These are phyloP conservation scores for Trametes sanguinea DNA, from an alignment of 768 basidiomycete genomes.

Conservation along the genomic window DNA sequence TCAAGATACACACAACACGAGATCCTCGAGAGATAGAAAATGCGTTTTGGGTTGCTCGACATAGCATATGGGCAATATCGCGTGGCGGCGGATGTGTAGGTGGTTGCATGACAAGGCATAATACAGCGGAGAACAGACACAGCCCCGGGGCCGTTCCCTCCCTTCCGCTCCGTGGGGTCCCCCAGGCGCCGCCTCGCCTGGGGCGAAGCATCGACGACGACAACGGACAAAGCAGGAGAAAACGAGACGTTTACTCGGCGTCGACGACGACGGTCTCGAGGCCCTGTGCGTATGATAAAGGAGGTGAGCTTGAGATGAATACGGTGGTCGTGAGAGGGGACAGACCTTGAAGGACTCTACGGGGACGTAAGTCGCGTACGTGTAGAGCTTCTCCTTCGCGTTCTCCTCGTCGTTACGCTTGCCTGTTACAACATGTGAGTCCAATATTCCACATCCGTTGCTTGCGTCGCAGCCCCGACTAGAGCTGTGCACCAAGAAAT, in stretches of 20 bases:
- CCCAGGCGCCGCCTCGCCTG: constrained; percentile 13
- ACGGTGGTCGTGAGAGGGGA: not conserved
- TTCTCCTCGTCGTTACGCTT: constrained; percentile 99
- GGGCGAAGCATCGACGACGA: constrained; percentile 15
- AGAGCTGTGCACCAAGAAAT: too few species aligned
- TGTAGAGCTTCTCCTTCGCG: constrained; percentile 97
- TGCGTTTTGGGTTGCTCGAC: constrained; percentile 30
- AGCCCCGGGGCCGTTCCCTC: constrained; percentile 11
- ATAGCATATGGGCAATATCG: constrained; percentile 31
- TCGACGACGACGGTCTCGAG: constrained; percentile 84
- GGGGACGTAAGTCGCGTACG: constrained; percentile 81
- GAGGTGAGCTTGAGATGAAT: constrained; percentile 10
- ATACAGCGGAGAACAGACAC: constrained; percentile 18
- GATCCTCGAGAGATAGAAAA: not conserved
- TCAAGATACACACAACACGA: not conserved
- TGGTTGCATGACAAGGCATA: constrained; percentile 32
- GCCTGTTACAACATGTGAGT: constrained; percentile 46
- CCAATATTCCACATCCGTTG: too few species aligned
- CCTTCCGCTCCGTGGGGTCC: constrained; percentile 17
- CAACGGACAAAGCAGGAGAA: constrained; percentile 10
- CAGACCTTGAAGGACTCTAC: constrained; percentile 84
- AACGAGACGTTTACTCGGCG: constrained; percentile 57
- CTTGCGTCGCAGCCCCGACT: too few species aligned
- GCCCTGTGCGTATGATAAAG: constrained; percentile 49
- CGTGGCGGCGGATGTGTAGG: constrained; percentile 20